A percentile compares a stretch with the other conserved stretches of the same genome.
These are phyloP conservation scores for Luffa aegyptiaca DNA, from an alignment of 306 rosid genomes.

Conservation along the genomic window DNA sequence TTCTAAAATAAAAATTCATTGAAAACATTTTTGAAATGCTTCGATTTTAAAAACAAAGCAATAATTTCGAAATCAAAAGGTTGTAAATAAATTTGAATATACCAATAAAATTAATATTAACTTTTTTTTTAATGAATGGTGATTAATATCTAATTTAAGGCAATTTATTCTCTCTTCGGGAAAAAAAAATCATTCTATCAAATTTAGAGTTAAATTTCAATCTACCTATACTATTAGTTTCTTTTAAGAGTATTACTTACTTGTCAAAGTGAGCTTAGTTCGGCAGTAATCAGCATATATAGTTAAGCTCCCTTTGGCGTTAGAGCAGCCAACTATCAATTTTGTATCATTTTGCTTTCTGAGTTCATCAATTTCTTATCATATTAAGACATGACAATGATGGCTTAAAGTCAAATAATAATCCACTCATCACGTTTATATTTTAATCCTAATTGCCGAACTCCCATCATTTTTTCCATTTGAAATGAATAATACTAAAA, in stretches of 20 bases:
- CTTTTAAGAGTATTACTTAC: background rate
- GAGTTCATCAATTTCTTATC: background rate
- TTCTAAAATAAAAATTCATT: background rate
- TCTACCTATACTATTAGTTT: background rate
- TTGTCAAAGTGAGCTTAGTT: no score
- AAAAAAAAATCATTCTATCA: background rate
- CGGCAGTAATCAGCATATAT: no score
- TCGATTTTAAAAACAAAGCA: background rate
- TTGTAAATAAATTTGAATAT: background rate
- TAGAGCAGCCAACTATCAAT: background rate
- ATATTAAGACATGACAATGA: background rate
- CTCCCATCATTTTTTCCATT: background rate
- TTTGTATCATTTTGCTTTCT: background rate
- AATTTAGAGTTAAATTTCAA: background rate
- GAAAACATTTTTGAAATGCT: no score
- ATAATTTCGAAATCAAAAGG: background rate
- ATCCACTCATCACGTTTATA: background rate
- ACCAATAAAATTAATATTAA: background rate
- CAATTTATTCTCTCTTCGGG: background rate
- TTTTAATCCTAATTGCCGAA: background rate
- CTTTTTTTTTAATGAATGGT: background rate
- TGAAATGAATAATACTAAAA: background rate
- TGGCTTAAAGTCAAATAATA: background rate
- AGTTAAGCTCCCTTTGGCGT: no score
- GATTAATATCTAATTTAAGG: background rate